Percentiles rank a stretch among this genome's conserved stretches.
phyloP scores from a whole-genome alignment of 1,284 basidiomycete genomes.

The Leucoagaricus sp. region DNA sequence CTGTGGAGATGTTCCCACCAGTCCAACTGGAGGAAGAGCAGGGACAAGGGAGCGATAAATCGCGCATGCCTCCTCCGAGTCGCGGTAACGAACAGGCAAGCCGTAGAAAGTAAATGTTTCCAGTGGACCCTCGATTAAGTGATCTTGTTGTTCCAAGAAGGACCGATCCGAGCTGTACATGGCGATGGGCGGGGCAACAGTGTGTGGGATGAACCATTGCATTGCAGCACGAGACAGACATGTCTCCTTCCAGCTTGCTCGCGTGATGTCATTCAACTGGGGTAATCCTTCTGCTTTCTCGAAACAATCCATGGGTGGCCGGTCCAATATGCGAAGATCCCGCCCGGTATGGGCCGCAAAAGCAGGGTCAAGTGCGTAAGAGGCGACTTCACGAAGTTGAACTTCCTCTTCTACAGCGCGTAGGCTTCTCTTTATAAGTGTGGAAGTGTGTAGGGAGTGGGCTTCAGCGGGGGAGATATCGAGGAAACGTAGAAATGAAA shows the following conservation, averaged over 20 bases:
- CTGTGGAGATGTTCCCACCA: constrained; percentile 67
- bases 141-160: constrained; percentile 75
- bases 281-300: constrained; percentile 49
- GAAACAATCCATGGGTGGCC: constrained; percentile 37
- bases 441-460: constrained; percentile 58
- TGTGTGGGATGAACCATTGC: constrained; percentile 82
- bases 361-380: constrained; percentile 55
- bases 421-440: constrained; percentile 57
- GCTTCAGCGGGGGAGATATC: constrained; percentile 65
- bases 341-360: constrained; percentile 50
- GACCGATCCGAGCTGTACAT: constrained; percentile 77
- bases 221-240: constrained; percentile 80
- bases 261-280: constrained; percentile 62
- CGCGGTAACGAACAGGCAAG: constrained; percentile 68
- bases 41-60: constrained; percentile 58
- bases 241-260: constrained; percentile 68
- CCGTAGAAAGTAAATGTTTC: constrained; percentile 86
- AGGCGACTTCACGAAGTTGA: constrained; percentile 40
- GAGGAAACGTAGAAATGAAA: constrained; percentile 79
- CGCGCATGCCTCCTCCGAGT: constrained; percentile 59
- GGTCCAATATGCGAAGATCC: constrained; percentile 23
- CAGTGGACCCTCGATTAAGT: constrained; percentile 62
- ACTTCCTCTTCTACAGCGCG: constrained; percentile 49
- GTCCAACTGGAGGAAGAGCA: constrained; percentile 66
- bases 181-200: constrained; percentile 82